Base-by-base conservation (phyloP, 129 eudicot species). In the Tagetes erecta region DNA sequence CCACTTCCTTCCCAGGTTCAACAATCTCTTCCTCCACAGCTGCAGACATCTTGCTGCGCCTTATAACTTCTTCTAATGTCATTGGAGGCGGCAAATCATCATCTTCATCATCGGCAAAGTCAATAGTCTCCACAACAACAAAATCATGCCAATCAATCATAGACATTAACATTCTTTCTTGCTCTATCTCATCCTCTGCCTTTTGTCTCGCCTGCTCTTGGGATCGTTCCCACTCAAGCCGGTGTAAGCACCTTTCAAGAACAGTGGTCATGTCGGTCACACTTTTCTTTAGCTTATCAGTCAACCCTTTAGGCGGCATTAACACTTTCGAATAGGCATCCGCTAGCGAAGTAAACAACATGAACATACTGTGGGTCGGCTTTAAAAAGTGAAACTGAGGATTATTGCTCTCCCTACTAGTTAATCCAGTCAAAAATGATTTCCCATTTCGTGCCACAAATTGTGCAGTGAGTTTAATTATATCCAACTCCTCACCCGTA, bases 91-190 rank as follows among this genome's bases (percentile, higher is more conserved):
- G 97, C 56, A 92, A 80, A 39, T 85, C 92, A 47, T 92, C 96
- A 76, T 92, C 97, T 74, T 92, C 97, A 30, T 92, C 96, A 66
- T 92, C 97, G 0, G 88, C 96, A 87, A 89, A 92, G 77, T 92
- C 97, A 5, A 92, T 92, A 0, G 87, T 74, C 78, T 89, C 96
- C 44, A 89, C 97, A 46, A 85, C 97, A 42, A 90, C 97, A 76
- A 92, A 92, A 83, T 92, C 97, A 53, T 92, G 97, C 97, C 96
- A 92, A 80, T 92, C 96, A 3, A 92, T 92, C 97, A 87, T 85
- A 5, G 97, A 89, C 97, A 89, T 92, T 68, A 87, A 84, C 71
- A 87, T 9, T 44, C 97, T 79, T 81, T 92, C 97, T 49, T 85
- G 97, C 78, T 88, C 94, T 6, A 89, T 85, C 75, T 92, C 97